Percentiles rank a stretch among this genome's conserved stretches.
These are phyloP conservation scores for Flaveria trinervia DNA, from an alignment of 129 eudicot species.

Conservation along the genomic window DNA sequence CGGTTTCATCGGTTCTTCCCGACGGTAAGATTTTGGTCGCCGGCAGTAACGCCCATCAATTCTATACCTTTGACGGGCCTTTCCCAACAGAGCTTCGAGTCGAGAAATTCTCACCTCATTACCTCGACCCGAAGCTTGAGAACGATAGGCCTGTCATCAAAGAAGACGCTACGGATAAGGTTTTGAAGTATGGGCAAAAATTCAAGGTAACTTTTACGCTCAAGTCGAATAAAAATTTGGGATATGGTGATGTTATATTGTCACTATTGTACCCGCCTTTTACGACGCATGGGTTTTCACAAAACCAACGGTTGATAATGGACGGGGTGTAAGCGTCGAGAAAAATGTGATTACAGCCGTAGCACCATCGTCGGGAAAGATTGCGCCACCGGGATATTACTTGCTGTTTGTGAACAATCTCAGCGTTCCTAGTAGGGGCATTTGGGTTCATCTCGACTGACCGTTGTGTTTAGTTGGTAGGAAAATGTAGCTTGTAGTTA, in stretches of 20 bases:
- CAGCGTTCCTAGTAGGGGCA: conserved; percentile 61
- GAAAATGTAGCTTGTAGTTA: neutral
- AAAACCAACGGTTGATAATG: conserved; percentile 60
- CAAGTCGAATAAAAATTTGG: neutral
- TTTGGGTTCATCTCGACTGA: conserved; percentile 57
- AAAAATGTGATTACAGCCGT: conserved; percentile 19
- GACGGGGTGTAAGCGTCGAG: neutral
- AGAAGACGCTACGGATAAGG: conserved; percentile 24
- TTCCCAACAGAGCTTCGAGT: conserved; percentile 68
- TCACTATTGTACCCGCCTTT: conserved; percentile 64
- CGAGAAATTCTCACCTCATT: conserved; percentile 75
- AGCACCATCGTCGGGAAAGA: conserved; percentile 31
- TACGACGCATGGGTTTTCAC: conserved; percentile 71
- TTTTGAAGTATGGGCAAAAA: conserved; percentile 41
- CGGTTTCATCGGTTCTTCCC: conserved; percentile 51
- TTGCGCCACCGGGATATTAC: conserved; percentile 69
- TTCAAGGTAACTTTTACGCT: conserved; percentile 27
- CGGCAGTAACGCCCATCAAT: conserved; percentile 60
- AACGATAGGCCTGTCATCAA: conserved; percentile 35
- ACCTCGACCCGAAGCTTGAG: conserved; percentile 44
- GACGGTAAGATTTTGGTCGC: conserved; percentile 62
- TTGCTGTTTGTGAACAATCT: conserved; percentile 52
- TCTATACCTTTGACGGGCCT: conserved; percentile 39
- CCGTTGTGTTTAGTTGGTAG: neutral
- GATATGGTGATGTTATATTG: conserved; percentile 34